phyloP scores from a whole-genome alignment of 164 flowering plant species.

The Annona squamosa region DNA sequence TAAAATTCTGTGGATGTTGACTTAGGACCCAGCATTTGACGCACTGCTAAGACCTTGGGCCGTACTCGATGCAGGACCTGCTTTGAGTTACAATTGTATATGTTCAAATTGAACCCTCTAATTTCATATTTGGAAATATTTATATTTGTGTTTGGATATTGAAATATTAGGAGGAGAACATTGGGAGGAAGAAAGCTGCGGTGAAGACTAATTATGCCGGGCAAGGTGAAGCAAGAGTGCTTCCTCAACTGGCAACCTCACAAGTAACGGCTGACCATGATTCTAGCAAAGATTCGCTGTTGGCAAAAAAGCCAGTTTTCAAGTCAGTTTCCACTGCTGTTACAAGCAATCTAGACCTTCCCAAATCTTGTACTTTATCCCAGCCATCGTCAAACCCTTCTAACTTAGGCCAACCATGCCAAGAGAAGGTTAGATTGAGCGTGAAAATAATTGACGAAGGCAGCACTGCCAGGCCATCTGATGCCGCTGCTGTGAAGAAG shows the following conservation, averaged over 20 bases:
- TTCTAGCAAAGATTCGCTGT: not conserved
- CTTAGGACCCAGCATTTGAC: too few species aligned
- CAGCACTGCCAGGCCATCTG: constrained; percentile 2
- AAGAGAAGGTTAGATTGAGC: constrained; percentile 9
- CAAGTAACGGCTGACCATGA: constrained; percentile 8
- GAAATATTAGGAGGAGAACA: constrained; percentile 14
- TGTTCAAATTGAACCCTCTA: not conserved
- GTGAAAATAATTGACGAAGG: constrained; percentile 4
- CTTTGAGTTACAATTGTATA: too few species aligned
- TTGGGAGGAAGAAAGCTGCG: constrained; percentile 14
- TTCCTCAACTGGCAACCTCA: constrained; percentile 10
- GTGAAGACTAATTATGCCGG: constrained; percentile 9
- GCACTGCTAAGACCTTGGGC: too few species aligned
- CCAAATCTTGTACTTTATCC: not conserved
- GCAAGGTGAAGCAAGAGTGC: constrained; percentile 8
- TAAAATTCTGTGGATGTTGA: too few species aligned
- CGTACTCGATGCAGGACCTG: too few species aligned
- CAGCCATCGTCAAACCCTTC: not conserved
- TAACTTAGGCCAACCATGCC: constrained; percentile 5
- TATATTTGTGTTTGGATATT: not conserved
- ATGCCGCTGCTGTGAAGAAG: constrained; percentile 10
- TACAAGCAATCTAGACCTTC: constrained; percentile 1
- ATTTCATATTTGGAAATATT: not conserved
- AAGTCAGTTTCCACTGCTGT: constrained; percentile 3
- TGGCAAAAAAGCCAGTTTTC: not conserved